These are phyloP conservation scores for Xanthoconium stramineum DNA, from an alignment of 768 basidiomycete species.

Conservation along the genomic window DNA sequence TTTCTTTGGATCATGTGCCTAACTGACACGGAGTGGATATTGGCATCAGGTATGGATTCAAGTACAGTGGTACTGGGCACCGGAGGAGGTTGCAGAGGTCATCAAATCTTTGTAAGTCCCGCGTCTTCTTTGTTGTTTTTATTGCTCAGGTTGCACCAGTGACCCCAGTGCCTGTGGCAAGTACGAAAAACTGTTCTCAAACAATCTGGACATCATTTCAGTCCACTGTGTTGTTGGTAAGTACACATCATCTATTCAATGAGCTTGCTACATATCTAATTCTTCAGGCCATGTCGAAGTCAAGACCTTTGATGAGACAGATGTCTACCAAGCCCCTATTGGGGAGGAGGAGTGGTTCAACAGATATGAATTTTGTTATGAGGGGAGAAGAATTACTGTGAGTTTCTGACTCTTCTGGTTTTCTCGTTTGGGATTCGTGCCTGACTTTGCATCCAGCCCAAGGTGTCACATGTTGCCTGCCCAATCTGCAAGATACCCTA, in stretches of 20 bases:
- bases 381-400: conserved; percentile 35
- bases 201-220: conserved; percentile 47
- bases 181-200: conserved; percentile 50
- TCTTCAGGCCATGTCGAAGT: conserved; percentile 35
- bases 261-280: background rate
- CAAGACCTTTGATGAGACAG: conserved; percentile 36
- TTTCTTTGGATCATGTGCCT: background rate
- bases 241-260: background rate
- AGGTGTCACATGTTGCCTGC: conserved; percentile 38
- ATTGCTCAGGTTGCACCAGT: conserved; percentile 15
- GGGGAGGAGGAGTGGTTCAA: conserved; percentile 41
- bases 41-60: conserved; percentile 46
- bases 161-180: conserved; percentile 37
- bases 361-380: conserved; percentile 44
- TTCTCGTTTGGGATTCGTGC: background rate
- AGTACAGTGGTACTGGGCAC: conserved; percentile 57
- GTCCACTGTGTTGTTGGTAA: conserved; percentile 46
- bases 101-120: conserved; percentile 50
- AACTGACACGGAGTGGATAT: background rate
- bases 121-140: background rate
- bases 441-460: conserved; percentile 35
- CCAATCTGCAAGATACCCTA: conserved; percentile 44
- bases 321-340: conserved; percentile 40
- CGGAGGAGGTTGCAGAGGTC: conserved; percentile 41
- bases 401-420: background rate